Base-by-base conservation (phyloP, 2,329 filamentous ascomycete species). In the Colletotrichum aenigma region DNA sequence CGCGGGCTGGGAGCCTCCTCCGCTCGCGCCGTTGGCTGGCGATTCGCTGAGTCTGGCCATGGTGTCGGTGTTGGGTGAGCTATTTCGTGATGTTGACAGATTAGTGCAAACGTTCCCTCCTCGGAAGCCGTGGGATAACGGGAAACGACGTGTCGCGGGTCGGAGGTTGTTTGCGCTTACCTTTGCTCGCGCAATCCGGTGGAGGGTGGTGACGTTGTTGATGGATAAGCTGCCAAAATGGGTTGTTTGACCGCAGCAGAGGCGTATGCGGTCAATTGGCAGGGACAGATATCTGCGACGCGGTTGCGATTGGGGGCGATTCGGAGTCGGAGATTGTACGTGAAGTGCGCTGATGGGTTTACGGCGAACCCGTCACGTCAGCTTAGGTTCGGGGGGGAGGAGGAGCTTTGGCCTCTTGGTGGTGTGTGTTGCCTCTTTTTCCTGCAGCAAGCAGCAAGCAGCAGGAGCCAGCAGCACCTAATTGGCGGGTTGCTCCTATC, bases 381-480 rank as follows among this genome's bases (percentile, higher is more conserved):
- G 66, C 70, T 70, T 74, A 34, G 67, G 60, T 43, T 56, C 28
- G 24, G 43, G 26, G 66, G 65, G 66, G 32, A 71, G 67, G 48
- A 74, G 71, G 58, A 74, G 67, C 71, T 74, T 71, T 71, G 71
- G 67, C 71, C 71, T 64, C 61, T 18, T n/a, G n/a, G 26, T 60
- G 62, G 32, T 24, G 15, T 43, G 36, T 61, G 36, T 10, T 64
- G 67, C 28, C 43, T 56, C 56, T 36, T 64, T 43, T 36, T 64
- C 1, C 36, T 43, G 58, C 56, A n/a, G 55, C 55, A 26, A 58
- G 26, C 18, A 43, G 38, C 43, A 48, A n/a, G 38, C 38, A 48
- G 38, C 38, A 48, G 38, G 1, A 48, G 38, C 2, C 18, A 52
- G 43, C 43, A 3, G 9, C 9, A 12, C 5, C 38, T 4, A 21